phyloP scores from a whole-genome alignment of 371 early-diverging fungal species.

The Mucor velutinosus region DNA sequence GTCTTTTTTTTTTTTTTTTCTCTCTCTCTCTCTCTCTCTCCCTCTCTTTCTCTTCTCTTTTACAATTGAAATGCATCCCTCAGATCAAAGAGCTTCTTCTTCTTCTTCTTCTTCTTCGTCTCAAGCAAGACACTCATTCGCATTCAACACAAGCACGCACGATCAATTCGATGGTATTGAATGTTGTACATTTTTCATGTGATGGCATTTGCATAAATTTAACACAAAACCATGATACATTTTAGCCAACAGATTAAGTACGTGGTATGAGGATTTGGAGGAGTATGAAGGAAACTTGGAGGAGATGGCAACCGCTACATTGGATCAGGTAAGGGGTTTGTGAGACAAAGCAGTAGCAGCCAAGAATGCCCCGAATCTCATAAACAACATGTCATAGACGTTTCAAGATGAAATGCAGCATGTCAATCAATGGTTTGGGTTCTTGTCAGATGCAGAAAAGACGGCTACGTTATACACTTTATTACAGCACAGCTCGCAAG shows the following conservation, averaged over 20 bases:
- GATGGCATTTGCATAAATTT: not conserved
- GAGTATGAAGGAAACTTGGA: slow-evolving; percentile 92
- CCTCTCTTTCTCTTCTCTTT: not conserved
- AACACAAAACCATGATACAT: not conserved
- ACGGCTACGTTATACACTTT: slow-evolving; percentile 91
- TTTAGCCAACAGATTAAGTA: slow-evolving; percentile 72
- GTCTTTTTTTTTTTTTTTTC: too few relatives aligned
- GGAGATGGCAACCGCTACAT: slow-evolving; percentile 88
- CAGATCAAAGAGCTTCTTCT: slow-evolving; percentile 1
- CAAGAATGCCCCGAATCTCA: slow-evolving; percentile 7
- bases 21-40: not conserved
- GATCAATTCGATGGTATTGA: not conserved
- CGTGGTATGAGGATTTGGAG: slow-evolving; percentile 88
- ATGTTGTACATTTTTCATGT: not conserved
- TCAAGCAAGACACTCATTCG: not conserved
- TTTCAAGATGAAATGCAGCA: slow-evolving; percentile 68
- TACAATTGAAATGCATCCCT: slow-evolving; percentile 11
- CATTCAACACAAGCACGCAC: not conserved
- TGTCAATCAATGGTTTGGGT: slow-evolving; percentile 95
- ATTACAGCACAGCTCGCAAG: slow-evolving; percentile 83
- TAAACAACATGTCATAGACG: not conserved
- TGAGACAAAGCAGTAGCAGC: not conserved
- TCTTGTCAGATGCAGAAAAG: slow-evolving; percentile 86
- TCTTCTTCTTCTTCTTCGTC: not conserved
- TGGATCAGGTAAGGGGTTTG: slow-evolving; percentile 63